These are phyloP conservation scores for Scytalidium sp. DNA, from an alignment of 2,329 filamentous ascomycete genomes.

Conservation along the genomic window DNA sequence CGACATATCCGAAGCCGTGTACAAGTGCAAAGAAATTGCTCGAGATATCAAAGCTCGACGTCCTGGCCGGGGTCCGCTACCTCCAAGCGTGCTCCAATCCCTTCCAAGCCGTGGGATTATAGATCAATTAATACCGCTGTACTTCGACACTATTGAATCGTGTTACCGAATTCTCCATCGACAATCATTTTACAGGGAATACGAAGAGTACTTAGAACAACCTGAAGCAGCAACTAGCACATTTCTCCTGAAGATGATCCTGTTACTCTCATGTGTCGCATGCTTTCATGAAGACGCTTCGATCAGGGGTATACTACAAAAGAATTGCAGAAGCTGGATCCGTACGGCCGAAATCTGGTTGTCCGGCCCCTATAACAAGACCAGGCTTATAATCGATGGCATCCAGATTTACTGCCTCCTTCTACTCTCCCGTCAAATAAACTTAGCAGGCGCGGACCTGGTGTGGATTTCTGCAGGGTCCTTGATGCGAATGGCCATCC, in stretches of 20 bases:
- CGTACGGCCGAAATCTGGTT: constrained; percentile 43
- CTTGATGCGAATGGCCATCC: constrained; percentile 51
- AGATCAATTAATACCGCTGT: constrained; percentile 15
- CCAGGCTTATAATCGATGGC: constrained; percentile 41
- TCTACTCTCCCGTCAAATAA: constrained; percentile 45
- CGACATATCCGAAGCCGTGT: constrained; percentile 26
- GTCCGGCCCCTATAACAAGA: constrained; percentile 41
- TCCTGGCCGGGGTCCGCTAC: background rate
- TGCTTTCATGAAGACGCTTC: background rate
- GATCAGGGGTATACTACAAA: constrained; percentile 29
- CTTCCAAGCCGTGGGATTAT: background rate
- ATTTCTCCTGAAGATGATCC: constrained; percentile 3
- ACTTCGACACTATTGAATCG: constrained; percentile 37
- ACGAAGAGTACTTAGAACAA: constrained; percentile 29
- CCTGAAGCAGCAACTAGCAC: constrained; percentile 2
- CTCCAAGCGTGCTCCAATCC: background rate
- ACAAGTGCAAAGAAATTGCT: constrained; percentile 6
- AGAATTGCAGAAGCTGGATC: constrained; percentile 33
- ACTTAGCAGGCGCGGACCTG: constrained; percentile 45
- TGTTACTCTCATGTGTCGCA: constrained; percentile 3
- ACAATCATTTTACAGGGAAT: constrained; percentile 40
- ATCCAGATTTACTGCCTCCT: constrained; percentile 52
- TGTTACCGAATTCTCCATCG: constrained; percentile 40
- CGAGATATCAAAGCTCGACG: background rate
- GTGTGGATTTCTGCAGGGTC: constrained; percentile 46